Conservation (phyloP, 768 basidiomycete genomes). For the Tylopilus subfusipes region DNA sequence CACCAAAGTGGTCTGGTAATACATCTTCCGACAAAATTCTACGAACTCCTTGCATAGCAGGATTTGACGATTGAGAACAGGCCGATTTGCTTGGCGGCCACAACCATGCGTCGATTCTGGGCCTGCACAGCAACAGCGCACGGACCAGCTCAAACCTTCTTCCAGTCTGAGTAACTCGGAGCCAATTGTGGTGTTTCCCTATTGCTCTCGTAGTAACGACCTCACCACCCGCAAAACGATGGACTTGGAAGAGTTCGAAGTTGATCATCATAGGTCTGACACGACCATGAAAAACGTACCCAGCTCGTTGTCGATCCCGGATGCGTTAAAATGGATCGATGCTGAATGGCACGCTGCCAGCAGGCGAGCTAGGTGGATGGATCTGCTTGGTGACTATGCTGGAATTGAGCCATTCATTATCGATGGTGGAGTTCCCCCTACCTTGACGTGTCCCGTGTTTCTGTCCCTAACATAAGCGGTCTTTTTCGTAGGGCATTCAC, state of each 20-base stretch:
- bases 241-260: constrained; percentile 41
- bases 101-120: not conserved
- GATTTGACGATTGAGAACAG: not conserved
- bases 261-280: constrained; percentile 6
- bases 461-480: constrained; percentile 1
- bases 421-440: constrained; percentile 44
- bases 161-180: not conserved
- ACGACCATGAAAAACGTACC: not conserved
- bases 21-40: not conserved
- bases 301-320: constrained; percentile 9
- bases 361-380: constrained; percentile 55
- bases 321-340: constrained; percentile 34
- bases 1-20: constrained; percentile 5
- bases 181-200: not conserved
- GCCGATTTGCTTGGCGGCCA: not conserved
- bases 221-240: constrained; percentile 18
- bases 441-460: not conserved
- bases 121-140: constrained; percentile 13
- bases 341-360: constrained; percentile 39
- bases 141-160: constrained; percentile 9
- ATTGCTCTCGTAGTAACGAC: not conserved
- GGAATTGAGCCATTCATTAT: constrained; percentile 63
- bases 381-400: constrained; percentile 67
- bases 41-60: not conserved
- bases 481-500: constrained; percentile 51